Conservation (phyloP, 2,329 filamentous ascomycete genomes). For the Sporothrix luriei region DNA sequence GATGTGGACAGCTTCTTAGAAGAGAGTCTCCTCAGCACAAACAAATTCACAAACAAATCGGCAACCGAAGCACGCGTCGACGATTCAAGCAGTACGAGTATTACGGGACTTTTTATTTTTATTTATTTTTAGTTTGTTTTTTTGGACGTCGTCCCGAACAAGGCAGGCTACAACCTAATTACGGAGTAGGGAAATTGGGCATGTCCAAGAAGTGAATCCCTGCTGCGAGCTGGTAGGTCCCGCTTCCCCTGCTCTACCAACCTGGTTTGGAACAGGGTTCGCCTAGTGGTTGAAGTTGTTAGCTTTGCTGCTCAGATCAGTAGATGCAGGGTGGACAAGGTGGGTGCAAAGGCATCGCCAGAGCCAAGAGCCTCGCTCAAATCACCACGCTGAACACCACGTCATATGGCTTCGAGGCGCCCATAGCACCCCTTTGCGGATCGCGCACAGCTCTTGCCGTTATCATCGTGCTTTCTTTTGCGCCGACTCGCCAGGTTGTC, state of each 20-base stretch:
- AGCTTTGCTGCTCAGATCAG: background rate
- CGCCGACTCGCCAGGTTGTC: conserved; percentile 18
- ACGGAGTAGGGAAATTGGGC: conserved; percentile 34
- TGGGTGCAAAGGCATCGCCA: conserved; percentile 1
- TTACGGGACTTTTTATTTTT: background rate
- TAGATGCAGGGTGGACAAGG: background rate
- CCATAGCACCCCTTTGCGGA: background rate
- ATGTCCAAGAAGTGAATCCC: conserved; percentile 27
- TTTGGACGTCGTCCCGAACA: conserved; percentile 19
- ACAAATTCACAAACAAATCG: background rate
- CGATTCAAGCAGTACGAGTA: background rate
- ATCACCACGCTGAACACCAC: conserved; percentile 3
- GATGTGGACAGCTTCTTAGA: background rate
- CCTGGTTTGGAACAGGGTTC: background rate
- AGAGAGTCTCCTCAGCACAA: no score
- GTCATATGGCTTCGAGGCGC: conserved; percentile 17
- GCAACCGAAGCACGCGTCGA: background rate
- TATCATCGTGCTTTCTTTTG: conserved; percentile 20
- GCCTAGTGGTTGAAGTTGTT: background rate
- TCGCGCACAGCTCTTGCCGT: conserved; percentile 5
- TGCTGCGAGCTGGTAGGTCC: conserved; percentile 14
- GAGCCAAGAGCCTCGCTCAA: background rate
- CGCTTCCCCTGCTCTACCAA: conserved; percentile 3
- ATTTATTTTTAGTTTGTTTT: background rate
- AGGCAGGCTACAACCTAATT: conserved; percentile 7